Base-by-base conservation (phyloP, 2,329 filamentous ascomycete genomes). In the Calonectria pseudoreteaudii region DNA sequence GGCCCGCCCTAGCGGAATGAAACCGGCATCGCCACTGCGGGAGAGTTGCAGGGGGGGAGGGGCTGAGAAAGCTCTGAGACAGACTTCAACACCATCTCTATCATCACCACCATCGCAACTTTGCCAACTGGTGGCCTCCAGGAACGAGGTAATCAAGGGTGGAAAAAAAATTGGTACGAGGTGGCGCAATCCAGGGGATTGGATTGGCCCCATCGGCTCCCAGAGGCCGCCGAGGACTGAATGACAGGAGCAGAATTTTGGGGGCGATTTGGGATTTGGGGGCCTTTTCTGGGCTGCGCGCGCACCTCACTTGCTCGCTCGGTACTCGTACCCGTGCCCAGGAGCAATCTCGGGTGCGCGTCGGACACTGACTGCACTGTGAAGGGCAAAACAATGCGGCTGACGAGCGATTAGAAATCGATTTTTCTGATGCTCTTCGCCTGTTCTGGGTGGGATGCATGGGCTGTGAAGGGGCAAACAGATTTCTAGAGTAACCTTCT, bases 151-250 rank as follows among this genome's bases (percentile, higher is more conserved):
- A 28, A 50, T 18, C 20, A 26, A 69, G 13, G 23, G 23, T 30
- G 31, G 36, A 44, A n/a, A 9, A 1, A 14, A 9, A 1, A 14
- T 28, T 38, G 34, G 34, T 52, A 13, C 50, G 34, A 62, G 31
- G 44, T 49, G 49, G 23, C 49, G 66, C 50, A 58, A 44, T 60
- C 41, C 50, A 66, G 66, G 52, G 60, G 16, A 38, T n/a, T 14
- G 18, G 20, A 73, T 69, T 69, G 66, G 71, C 38, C n/a, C 9
- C 56, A 20, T 47, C 28, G 20, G 41, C 44, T 26, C 36, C n/a
- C 23, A 62, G 71, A 73, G 71, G 71, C 71, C 71, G 71, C 71
- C 71, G 71, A 66, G 60, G 36, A 20, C 31, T 34, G 38, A 68
- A 50, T 58, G 38, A 41, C 70, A 20, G 67, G 71, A 30, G 52